Evolutionary conservation across 352 stramenopile genomes (phyloP).

Genomic region (Globisporangium cederbergense): DNA sequence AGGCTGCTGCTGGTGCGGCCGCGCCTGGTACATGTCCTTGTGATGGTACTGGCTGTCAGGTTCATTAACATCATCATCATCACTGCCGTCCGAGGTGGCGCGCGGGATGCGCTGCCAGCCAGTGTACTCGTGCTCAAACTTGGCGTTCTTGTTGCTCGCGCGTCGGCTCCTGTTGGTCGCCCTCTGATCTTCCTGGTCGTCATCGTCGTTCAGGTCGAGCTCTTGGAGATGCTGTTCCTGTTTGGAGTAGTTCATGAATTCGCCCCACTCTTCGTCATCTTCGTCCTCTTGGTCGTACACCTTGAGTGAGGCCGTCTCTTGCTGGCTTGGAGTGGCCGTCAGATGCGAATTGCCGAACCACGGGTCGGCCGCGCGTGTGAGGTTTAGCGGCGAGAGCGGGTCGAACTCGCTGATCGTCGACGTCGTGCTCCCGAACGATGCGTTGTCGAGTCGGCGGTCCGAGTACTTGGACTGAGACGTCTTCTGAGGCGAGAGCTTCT

Average conservation of each 20-base stretch:
- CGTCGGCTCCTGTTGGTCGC: slow-evolving; percentile 8
- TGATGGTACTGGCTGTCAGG: not conserved
- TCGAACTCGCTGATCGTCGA: slow-evolving; percentile 45
- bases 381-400: slow-evolving; percentile 42
- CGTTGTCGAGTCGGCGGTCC: slow-evolving; percentile 21
- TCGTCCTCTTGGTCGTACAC: slow-evolving; percentile 30
- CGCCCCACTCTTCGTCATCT: slow-evolving; percentile 55
- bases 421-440: slow-evolving; percentile 27
- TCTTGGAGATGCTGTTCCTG: not conserved
- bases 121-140: not conserved
- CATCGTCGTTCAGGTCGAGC: slow-evolving; percentile 6
- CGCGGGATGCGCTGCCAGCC: slow-evolving; percentile 8
- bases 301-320: slow-evolving; percentile 28
- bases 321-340: slow-evolving; percentile 18
- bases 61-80: slow-evolving; percentile 2
- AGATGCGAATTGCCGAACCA: slow-evolving; percentile 43
- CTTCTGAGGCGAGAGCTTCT: slow-evolving; percentile 7
- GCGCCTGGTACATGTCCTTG: slow-evolving; percentile 9
- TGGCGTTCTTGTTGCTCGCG: slow-evolving; percentile 5
- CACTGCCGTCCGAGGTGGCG: slow-evolving; percentile 1
- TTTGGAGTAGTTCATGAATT: slow-evolving; percentile 44
- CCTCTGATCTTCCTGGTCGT: not conserved
- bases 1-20: slow-evolving; percentile 2
- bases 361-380: slow-evolving; percentile 43
- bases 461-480: not conserved